phyloP scores from a whole-genome alignment of 2,329 filamentous ascomycete species.

The Diaporthe vaccinii region DNA sequence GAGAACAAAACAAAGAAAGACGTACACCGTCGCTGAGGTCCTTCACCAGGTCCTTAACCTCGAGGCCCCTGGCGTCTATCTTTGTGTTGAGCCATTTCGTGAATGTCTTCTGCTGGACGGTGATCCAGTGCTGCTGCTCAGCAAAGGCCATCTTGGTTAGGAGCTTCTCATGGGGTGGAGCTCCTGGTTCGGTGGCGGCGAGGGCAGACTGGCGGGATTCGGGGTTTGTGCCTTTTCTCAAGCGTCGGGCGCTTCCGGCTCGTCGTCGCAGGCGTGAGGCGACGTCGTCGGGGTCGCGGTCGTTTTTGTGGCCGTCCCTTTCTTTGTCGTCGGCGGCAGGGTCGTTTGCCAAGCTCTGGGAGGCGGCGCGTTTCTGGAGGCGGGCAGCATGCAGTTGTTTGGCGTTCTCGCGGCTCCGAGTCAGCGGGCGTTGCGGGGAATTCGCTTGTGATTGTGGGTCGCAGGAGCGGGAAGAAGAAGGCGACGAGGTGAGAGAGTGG shows the following conservation, averaged over 20 bases:
- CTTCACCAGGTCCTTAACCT: slow-evolving; percentile 87
- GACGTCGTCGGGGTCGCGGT: slow-evolving; percentile 43
- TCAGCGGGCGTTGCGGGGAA: slow-evolving; percentile 42
- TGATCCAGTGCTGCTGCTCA: slow-evolving; percentile 77
- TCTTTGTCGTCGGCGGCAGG: slow-evolving; percentile 48
- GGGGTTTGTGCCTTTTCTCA: slow-evolving; percentile 50
- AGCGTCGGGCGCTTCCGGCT: slow-evolving; percentile 37
- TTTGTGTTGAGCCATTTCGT: slow-evolving; percentile 99
- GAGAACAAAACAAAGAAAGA: slow-evolving; percentile 46
- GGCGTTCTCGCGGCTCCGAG: slow-evolving; percentile 60
- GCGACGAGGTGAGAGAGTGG: slow-evolving; percentile 6
- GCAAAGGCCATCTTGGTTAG: slow-evolving; percentile 73
- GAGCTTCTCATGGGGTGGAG: slow-evolving; percentile 62
- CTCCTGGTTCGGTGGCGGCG: slow-evolving; percentile 52
- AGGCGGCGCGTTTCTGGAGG: slow-evolving; percentile 49
- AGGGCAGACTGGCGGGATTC: slow-evolving; percentile 49
- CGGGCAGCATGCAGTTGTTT: slow-evolving; percentile 65
- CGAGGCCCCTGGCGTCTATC: slow-evolving; percentile 81
- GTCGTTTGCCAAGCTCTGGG: slow-evolving; percentile 52
- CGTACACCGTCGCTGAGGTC: slow-evolving; percentile 95
- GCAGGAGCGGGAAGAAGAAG: neutral
- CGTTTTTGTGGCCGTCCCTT: slow-evolving; percentile 46
- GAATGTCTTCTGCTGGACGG: slow-evolving; percentile 98
- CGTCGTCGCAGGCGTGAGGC: slow-evolving; percentile 22
- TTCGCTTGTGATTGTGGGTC: slow-evolving; percentile 34